Evolutionary conservation across 2,329 filamentous ascomycete species (phyloP).

Genomic region (Epichloe hybrida): DNA sequence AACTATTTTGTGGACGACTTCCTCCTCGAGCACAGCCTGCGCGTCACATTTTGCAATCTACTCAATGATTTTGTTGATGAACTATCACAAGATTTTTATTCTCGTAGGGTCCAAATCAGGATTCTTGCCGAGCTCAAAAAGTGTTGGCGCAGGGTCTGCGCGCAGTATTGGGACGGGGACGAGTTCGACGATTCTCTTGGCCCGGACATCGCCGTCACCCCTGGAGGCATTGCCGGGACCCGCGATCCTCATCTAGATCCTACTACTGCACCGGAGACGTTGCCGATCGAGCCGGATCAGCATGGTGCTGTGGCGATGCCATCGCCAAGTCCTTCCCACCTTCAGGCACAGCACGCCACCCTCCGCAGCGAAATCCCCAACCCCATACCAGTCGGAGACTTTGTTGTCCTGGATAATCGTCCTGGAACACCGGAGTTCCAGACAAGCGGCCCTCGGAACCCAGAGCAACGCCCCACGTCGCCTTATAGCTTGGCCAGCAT

Average conservation of each 20-base stretch:
- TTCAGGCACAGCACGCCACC: conserved; percentile 13
- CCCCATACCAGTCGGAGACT: conserved; percentile 32
- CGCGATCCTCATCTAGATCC: conserved; percentile 42
- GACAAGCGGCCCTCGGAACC: conserved; percentile 10
- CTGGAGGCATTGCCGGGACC: conserved; percentile 58
- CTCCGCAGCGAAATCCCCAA: conserved; percentile 32
- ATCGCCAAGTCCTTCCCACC: conserved; percentile 8
- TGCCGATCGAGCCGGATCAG: conserved; percentile 30
- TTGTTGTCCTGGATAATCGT: conserved; percentile 29
- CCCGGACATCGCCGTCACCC: conserved; percentile 54
- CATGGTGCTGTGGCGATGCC: conserved; percentile 25
- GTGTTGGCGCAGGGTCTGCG: conserved; percentile 87
- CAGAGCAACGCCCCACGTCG: conserved; percentile 22
- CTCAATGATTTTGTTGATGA: conserved; percentile 57
- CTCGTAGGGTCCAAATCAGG: conserved; percentile 52
- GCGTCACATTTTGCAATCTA: conserved; percentile 64
- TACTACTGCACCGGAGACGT: conserved; percentile 34
- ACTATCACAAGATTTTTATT: conserved; percentile 29
- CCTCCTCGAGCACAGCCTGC: conserved; percentile 58
- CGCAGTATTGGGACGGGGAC: conserved; percentile 72
- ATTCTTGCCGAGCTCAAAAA: conserved; percentile 91
- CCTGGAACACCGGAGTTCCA: conserved; percentile 34
- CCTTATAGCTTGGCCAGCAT: conserved; percentile 45
- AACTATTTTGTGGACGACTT: conserved; percentile 98
- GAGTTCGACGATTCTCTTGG: conserved; percentile 50